Base-by-base conservation (phyloP, 108 stramenopile genomes). In the Nitzschia sp. region DNA sequence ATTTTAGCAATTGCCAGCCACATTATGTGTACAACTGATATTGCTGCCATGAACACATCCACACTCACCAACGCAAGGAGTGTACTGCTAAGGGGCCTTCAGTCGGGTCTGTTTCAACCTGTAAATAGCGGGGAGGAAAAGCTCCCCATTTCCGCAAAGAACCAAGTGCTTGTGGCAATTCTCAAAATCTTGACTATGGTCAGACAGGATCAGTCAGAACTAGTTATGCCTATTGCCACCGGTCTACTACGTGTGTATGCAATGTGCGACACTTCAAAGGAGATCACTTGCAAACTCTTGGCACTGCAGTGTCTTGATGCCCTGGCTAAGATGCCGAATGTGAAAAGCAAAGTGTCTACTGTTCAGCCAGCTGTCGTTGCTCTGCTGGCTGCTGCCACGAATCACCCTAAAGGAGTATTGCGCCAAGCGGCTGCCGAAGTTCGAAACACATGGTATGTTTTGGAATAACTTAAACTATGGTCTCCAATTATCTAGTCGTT, bases 361-460 rank as follows among this genome's bases (percentile, higher is more conserved):
- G 56, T 81, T 6, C 65, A 70, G 41, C 75, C 75, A 40, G 75
- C 80, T 14, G 75, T 81, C 12, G 61, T 77, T 14, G 67, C 80
- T 12, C 63, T 81, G 10, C 64, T 81, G 25, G 71, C 61, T 17
- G 56, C 69, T 20, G 81, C 81, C 9, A 71, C 77, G 75, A 77
- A 69, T 44, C 74, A 82, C 55, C 71, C 71, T 41, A 73, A 67
- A 7, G 63, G 76, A 11, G 15, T 78, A 29, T 41, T 82, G 41
- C 53, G 81, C 53, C 68, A 76, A 29, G 73, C 81, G 51, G 72
- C 76, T 26, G 76, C 77, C n/a, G 76, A 78, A 53, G 76, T 82
- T 5, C 62, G 76, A 53, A 82, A 82, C 53, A 59, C 69, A 10
- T 82, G 81, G 81, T 82, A 70, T 42, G 48, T 71, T 21, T 25